These are phyloP conservation scores for Triglochin maritima DNA, from an alignment of 106 monocot species.

Conservation along the genomic window DNA sequence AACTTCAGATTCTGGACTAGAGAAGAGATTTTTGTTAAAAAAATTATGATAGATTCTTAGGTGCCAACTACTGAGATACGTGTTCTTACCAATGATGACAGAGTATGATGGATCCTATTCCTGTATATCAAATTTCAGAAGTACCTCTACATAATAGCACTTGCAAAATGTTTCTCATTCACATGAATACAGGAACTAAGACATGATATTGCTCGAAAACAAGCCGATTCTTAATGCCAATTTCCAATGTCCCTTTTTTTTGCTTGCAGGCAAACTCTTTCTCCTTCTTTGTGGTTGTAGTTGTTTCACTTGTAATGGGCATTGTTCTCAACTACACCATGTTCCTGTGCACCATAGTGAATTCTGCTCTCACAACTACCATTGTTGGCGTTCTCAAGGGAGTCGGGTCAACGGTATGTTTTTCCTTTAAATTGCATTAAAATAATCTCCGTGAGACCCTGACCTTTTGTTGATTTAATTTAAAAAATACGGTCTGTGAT, in stretches of 20 bases:
- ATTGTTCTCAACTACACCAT: constrained; percentile 86
- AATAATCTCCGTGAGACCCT: not conserved
- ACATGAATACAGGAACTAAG: too few relatives aligned
- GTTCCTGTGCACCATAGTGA: constrained; percentile 94
- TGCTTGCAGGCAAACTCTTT: constrained; percentile 52
- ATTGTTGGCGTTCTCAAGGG: constrained; percentile 99
- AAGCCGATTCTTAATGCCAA: not conserved
- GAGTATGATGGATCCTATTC: too few relatives aligned
- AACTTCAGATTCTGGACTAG: too few relatives aligned
- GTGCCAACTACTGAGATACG: too few relatives aligned
- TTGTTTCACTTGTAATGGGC: constrained; percentile 82
- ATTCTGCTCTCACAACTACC: constrained; percentile 94
- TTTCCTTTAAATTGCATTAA: not conserved
- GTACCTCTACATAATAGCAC: too few relatives aligned
- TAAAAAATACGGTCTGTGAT: not conserved
- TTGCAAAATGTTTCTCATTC: too few relatives aligned
- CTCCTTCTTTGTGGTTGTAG: constrained; percentile 46
- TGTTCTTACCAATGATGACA: too few relatives aligned
- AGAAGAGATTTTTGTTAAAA: too few relatives aligned
- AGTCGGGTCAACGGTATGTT: constrained; percentile 82
- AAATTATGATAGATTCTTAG: too few relatives aligned
- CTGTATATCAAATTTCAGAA: too few relatives aligned
- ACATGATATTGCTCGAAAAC: too few relatives aligned
- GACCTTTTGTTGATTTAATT: too few relatives aligned
- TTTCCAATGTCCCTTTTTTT: not conserved